A percentile compares a stretch with the other conserved stretches of the same genome.
These are phyloP conservation scores for Pichia inconspicua DNA, from an alignment of 1,139 yeast genomes.

Conservation along the genomic window DNA sequence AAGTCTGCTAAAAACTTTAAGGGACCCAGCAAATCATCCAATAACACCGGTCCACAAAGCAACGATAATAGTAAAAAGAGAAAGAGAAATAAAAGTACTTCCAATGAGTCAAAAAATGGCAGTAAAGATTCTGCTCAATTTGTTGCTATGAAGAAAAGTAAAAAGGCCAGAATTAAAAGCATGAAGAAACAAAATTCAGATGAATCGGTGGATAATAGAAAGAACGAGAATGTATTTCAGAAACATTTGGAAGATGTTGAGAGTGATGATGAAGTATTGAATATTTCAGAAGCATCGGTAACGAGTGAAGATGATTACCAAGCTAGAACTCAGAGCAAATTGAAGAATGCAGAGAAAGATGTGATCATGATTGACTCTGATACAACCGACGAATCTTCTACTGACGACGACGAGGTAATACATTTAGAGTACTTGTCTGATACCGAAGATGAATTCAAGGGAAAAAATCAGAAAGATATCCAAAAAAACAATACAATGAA, in stretches of 20 bases:
- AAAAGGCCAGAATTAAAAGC: constrained; percentile 11
- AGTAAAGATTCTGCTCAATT: not conserved
- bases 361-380: constrained; percentile 2
- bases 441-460: not conserved
- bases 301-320: not conserved
- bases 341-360: constrained; percentile 1
- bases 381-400: constrained; percentile 1
- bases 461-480: not conserved
- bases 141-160: constrained; percentile 3
- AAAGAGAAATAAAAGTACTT: not conserved
- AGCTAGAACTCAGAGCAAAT: not conserved
- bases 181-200: constrained; percentile 4
- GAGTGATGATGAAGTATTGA: constrained; percentile 10
- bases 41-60: not conserved
- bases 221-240: not conserved
- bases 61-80: not conserved
- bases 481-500: constrained; percentile 31
- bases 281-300: constrained; percentile 5
- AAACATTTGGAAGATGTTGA: not conserved
- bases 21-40: not conserved
- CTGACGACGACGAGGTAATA: not conserved
- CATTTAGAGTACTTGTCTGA: not conserved
- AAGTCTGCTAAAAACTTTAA: not conserved
- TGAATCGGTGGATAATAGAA: not conserved
- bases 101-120: not conserved